Percentiles rank a stretch among this genome's conserved stretches.
Conservation (phyloP, 371 early-diverging fungal species). For the Saksenaea oblongispora region DNA sequence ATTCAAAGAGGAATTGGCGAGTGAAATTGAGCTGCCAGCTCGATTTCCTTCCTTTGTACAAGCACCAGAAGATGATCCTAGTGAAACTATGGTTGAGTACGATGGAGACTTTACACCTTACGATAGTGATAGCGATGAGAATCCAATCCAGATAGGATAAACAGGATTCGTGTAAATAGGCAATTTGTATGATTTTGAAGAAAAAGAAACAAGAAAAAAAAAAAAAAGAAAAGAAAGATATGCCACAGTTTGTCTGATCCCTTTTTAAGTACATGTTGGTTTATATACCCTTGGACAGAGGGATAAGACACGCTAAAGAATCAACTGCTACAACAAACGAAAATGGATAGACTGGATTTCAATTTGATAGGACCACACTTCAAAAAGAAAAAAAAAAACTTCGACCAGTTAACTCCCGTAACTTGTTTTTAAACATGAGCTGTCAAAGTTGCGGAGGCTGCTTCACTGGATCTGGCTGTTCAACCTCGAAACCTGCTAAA, state of each 20-base stretch:
- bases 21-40: slow-evolving; percentile 6
- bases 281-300: too few relatives aligned
- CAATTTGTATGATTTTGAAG: too few relatives aligned
- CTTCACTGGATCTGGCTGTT: background rate
- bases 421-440: background rate
- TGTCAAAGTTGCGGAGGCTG: background rate
- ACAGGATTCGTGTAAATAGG: too few relatives aligned
- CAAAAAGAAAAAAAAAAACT: too few relatives aligned
- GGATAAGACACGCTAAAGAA: too few relatives aligned
- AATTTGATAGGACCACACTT: too few relatives aligned
- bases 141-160: slow-evolving; percentile 9
- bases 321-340: too few relatives aligned
- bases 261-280: too few relatives aligned
- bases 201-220: too few relatives aligned
- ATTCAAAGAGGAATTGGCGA: slow-evolving; percentile 2
- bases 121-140: slow-evolving; percentile 8
- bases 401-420: background rate
- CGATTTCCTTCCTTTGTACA: slow-evolving; percentile 1
- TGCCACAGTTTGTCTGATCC: background rate
- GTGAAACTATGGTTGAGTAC: background rate
- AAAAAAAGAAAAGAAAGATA: background rate
- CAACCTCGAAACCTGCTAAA: background rate
- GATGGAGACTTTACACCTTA: slow-evolving; percentile 8
- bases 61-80: slow-evolving; percentile 4
- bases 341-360: too few relatives aligned